Evolutionary conservation across 176 grass and related monocot genomes (phyloP).

Genomic region (Dendrocalamus sinicus): DNA sequence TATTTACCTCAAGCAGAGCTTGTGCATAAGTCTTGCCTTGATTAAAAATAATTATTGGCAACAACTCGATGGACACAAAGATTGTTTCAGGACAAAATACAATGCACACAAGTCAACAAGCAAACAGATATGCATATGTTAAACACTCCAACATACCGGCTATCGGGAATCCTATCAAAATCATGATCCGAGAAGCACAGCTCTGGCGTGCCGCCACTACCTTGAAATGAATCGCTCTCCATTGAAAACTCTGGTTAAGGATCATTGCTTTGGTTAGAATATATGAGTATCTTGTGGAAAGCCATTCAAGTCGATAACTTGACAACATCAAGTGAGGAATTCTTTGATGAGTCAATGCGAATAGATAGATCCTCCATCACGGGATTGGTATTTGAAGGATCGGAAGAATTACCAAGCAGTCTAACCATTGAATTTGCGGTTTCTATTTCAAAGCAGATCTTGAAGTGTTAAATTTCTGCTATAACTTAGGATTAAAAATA

Average conservation of each 20-base stretch:
- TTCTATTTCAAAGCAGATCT: too few relatives aligned
- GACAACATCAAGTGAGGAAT: too few relatives aligned
- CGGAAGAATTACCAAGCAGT: too few relatives aligned
- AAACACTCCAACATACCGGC: slow-evolving; percentile 39
- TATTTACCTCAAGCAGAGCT: slow-evolving; percentile 8
- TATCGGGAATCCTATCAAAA: too few relatives aligned
- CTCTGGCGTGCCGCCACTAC: slow-evolving; percentile 41
- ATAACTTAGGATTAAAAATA: too few relatives aligned
- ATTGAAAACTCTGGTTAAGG: slow-evolving; percentile 56
- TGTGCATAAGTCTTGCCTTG: not conserved
- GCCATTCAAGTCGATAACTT: too few relatives aligned
- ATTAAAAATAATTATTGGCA: not conserved
- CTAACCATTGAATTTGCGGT: too few relatives aligned
- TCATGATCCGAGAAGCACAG: too few relatives aligned
- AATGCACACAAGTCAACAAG: not conserved
- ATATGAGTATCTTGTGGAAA: not conserved
- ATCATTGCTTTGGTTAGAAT: slow-evolving; percentile 46
- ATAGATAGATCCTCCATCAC: too few relatives aligned
- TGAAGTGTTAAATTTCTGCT: too few relatives aligned
- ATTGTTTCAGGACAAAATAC: not conserved
- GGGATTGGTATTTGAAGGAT: too few relatives aligned
- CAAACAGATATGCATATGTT: slow-evolving; percentile 9
- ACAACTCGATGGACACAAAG: not conserved
- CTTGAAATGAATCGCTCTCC: slow-evolving; percentile 73
- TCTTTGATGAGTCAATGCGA: too few relatives aligned